Conservation (phyloP, 169 alveolate genomes). For the Eimeria brunetti region DNA sequence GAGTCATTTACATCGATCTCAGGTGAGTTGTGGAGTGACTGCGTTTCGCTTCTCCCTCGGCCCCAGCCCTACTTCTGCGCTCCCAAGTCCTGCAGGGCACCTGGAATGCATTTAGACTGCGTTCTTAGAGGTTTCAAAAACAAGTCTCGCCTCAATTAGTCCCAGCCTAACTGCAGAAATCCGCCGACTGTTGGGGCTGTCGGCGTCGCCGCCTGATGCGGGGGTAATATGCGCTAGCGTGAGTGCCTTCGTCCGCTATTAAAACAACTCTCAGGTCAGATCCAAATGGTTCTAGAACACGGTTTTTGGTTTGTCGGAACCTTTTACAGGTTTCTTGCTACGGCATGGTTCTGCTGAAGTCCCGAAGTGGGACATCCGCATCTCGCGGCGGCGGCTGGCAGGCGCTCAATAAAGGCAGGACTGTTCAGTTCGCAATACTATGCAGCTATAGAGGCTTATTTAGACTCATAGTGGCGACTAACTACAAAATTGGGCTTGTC, state of each 20-base stretch:
- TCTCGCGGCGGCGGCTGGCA: not conserved
- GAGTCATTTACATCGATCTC: conserved; percentile 9
- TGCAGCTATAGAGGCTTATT: not conserved
- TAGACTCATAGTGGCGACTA: not conserved
- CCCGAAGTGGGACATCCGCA: not conserved
- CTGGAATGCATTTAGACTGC: not conserved
- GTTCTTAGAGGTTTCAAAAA: not conserved
- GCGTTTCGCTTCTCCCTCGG: not conserved
- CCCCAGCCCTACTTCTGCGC: conserved; percentile 29
- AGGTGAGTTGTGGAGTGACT: not conserved
- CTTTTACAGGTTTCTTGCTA: not conserved
- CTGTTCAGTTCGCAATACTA: not conserved
- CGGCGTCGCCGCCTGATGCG: conserved; percentile 7
- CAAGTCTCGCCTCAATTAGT: not conserved
- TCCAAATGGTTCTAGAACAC: not conserved
- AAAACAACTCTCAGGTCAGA: not conserved
- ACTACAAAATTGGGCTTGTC: not conserved
- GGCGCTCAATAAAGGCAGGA: not conserved
- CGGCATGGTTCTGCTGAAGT: not conserved
- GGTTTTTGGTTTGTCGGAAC: not conserved
- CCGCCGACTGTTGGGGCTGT: conserved; percentile 38
- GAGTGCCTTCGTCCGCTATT: not conserved
- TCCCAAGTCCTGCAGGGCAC: not conserved
- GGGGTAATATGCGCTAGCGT: not conserved
- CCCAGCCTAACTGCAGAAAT: not conserved